Evolutionary conservation across 2,329 filamentous ascomycete species (phyloP), one percentile per base, ranked within the genome.

Genomic region (Exophiala xenobiotica): DNA sequence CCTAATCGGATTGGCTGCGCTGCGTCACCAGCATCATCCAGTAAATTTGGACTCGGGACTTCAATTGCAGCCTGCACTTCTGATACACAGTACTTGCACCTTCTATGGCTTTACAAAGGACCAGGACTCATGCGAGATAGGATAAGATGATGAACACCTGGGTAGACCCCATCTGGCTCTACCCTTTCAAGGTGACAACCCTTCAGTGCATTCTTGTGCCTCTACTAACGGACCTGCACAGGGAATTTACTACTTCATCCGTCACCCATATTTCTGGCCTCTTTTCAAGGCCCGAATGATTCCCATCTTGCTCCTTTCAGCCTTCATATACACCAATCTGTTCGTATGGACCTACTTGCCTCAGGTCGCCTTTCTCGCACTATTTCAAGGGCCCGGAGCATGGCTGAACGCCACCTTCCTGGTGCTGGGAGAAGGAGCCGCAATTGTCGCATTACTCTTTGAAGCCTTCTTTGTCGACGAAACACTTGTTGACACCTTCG

Each of bases 291-390:
- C 87, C 19, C 84, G 91, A 12, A 75, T 99, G 2, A 71, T 97
- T 0, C 91, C 92, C 0, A 78, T 95, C 22, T 81, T 88, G 2
- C 74, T 96, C 11, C 85, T 96, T 9, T 96, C 91, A 0, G 74
- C 86, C 11, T 82, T 93, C 48, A 87, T 96, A 11, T 88, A 96
- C 56, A 74, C 85, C n/a, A 76, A 95, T 16, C 81, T 97, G 16
- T 97, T 97, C 69, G 77, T 89, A 9, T 95, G 93, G 69, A 78
- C 89, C 1, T 97, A 95, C 62, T 72, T 96, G 2, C 92, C 92
- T 0, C 89, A 97, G 67, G 90, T 90, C 49, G 88, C 88, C 1
- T 88, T 99, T 63, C 79, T 99, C 18, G 85, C 87, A 12, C 81
- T 97, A 60, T 97, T 96, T 68, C 91, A 97, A 63, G 87, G 87